Conservation (phyloP, 148 eudicot species). For the Salicornia ramosissima region DNA sequence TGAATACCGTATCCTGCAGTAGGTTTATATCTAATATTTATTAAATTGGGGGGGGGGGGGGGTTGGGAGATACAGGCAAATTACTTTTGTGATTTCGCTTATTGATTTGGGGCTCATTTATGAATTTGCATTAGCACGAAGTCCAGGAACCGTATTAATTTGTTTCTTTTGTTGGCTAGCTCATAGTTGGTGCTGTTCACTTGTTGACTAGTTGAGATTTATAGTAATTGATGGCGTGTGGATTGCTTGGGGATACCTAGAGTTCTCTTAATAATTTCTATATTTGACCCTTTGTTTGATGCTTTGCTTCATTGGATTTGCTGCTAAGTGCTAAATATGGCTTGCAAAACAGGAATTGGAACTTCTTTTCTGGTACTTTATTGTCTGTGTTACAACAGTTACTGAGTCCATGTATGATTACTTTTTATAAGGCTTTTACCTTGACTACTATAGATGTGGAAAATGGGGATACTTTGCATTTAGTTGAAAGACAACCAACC, state of each 20-base stretch:
- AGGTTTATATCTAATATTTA: too few species aligned
- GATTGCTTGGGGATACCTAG: background rate
- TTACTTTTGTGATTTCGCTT: too few species aligned
- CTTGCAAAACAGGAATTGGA: background rate
- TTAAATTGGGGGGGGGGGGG: too few species aligned
- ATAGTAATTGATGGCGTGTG: background rate
- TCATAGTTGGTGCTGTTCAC: too few species aligned
- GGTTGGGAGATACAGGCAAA: too few species aligned
- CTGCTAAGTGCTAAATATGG: background rate
- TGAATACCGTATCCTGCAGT: slow-evolving; percentile 76
- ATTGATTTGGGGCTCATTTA: too few species aligned
- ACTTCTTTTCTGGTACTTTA: background rate
- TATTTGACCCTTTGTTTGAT: too few species aligned
- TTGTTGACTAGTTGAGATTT: too few species aligned
- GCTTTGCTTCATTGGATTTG: background rate
- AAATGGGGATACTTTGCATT: slow-evolving; percentile 82
- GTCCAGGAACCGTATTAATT: background rate
- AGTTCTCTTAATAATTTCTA: too few species aligned
- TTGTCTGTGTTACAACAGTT: background rate
- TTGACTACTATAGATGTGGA: slow-evolving; percentile 68
- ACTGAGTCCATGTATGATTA: background rate
- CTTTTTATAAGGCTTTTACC: slow-evolving; percentile 19
- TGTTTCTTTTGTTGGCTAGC: background rate
- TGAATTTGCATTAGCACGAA: background rate
- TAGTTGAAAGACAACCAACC: slow-evolving; percentile 79